Conservation (phyloP, 2,329 filamentous ascomycete species). For the Aureobasidium pullulans region DNA sequence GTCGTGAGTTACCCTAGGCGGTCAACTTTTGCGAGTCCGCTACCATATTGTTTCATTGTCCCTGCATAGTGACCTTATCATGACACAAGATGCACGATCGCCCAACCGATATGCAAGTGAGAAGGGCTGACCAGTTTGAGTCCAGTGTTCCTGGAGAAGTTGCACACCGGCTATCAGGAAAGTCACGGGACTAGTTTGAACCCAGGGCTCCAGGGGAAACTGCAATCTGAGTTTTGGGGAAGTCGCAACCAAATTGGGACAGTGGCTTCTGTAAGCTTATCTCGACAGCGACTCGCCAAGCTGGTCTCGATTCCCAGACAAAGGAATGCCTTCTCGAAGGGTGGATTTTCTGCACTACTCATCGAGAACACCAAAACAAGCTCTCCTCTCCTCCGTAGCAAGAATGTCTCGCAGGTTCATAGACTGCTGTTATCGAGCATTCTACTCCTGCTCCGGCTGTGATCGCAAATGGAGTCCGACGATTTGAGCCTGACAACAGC, state of each 20-base stretch:
- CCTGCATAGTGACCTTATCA: slow-evolving; percentile 8
- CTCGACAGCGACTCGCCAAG: background rate
- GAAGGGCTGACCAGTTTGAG: slow-evolving; percentile 7
- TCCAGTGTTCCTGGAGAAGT: slow-evolving; percentile 6
- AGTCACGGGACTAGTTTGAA: background rate
- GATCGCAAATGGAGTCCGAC: too few species aligned
- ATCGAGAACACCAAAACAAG: background rate
- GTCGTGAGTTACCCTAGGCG: slow-evolving; percentile 3
- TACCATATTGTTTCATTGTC: slow-evolving; percentile 5
- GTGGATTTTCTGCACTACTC: background rate
- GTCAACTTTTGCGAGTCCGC: slow-evolving; percentile 2
- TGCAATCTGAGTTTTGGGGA: background rate
- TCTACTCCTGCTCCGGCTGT: too few species aligned
- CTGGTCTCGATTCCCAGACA: background rate
- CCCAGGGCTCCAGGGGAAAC: background rate
- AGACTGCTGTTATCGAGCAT: too few species aligned
- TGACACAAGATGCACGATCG: background rate
- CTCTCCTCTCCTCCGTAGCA: background rate
- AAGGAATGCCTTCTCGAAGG: background rate
- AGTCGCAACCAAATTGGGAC: slow-evolving; percentile 2
- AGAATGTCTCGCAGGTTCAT: too few species aligned
- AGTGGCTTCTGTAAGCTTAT: slow-evolving; percentile 3
- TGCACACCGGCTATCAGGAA: background rate
- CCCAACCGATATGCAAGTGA: background rate
- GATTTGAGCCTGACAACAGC: too few species aligned